Percentiles rank a stretch among this genome's conserved stretches.
These are phyloP conservation scores for Mycena belliarum DNA, from an alignment of 768 basidiomycete genomes.

Conservation along the genomic window DNA sequence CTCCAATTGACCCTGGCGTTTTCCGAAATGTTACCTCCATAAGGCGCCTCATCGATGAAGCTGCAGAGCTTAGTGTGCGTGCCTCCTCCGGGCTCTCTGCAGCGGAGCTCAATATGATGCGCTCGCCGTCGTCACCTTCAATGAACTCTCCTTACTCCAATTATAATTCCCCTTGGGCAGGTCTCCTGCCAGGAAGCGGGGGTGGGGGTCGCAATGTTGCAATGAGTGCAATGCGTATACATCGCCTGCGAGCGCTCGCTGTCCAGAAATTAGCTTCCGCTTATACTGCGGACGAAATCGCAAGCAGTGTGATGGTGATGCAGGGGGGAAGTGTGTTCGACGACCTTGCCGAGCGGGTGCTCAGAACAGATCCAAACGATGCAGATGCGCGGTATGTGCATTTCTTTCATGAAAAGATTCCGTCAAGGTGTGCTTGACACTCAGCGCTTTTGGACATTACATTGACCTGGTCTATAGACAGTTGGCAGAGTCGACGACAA, in stretches of 20 bases:
- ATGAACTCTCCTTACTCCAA: slow-evolving; percentile 16
- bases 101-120: slow-evolving; percentile 69
- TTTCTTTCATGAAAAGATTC: slow-evolving; percentile 95
- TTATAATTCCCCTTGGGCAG: slow-evolving; percentile 57
- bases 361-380: slow-evolving; percentile 52
- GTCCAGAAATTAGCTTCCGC: slow-evolving; percentile 87
- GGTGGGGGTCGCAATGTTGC: slow-evolving; percentile 61
- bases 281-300: slow-evolving; percentile 87
- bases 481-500: slow-evolving; percentile 81
- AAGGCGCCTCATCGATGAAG: slow-evolving; percentile 84
- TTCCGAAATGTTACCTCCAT: slow-evolving; percentile 77
- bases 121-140: slow-evolving; percentile 27
- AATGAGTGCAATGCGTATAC: slow-evolving; percentile 85
- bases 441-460: not conserved
- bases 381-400: slow-evolving; percentile 49
- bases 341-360: slow-evolving; percentile 86
- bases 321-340: slow-evolving; percentile 92
- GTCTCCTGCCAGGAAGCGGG: slow-evolving; percentile 53
- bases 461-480: slow-evolving; percentile 51
- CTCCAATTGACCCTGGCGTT: slow-evolving; percentile 88
- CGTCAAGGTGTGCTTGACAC: slow-evolving; percentile 63
- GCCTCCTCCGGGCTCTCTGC: slow-evolving; percentile 84
- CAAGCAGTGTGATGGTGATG: slow-evolving; percentile 93
- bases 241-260: slow-evolving; percentile 76
- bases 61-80: slow-evolving; percentile 84